Base-by-base conservation (phyloP, 192 early-diverging fungal genomes). In the Kickxella alabastrina region DNA sequence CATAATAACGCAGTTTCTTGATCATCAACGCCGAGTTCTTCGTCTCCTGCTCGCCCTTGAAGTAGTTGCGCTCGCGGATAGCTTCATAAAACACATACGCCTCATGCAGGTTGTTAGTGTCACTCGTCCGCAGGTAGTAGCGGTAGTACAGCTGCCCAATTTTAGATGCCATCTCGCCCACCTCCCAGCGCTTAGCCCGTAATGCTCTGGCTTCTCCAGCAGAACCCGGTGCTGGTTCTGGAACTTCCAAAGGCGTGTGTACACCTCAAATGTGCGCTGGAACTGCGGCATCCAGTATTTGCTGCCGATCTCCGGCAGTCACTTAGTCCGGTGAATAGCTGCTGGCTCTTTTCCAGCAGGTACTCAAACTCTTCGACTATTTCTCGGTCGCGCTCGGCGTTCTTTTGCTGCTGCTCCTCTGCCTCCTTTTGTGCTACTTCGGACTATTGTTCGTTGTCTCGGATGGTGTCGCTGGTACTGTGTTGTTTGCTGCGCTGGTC, bases 131-230 rank as follows among this genome's bases (percentile, higher is more conserved):
- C 22, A 95, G 61, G 56, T 86, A 89, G 60, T 87, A 86, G 41
- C 86, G 84, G 52, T 88, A 90, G 57, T 82, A 93, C 42, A 86
- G 79, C 77, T 95, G 96, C 1, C 93, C 96, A 57, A 99, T 95
- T 62, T 99, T 99, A 25, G 90, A 92, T 3, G 95, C 95, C 48
- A 97, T 92, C 59, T 99, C 96, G 21, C 96, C 96, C 46, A 99
- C 93, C 59, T 98, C 93, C 85, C 90, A 93, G 10, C 96, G 83
- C 63, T 99, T 97, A 99, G 65, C 17, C 92, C 95, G 67, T 97
- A 93, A 52, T 87, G 85, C 47, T 87, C 87, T 29, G 86, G 82
- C 68, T 88, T 87, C 62, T 97, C 96, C 28, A 99, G 66, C 1
- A 92, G 74, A 12, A 86, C 55, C 39, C 93, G 83, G 65, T 99